Conservation (phyloP, 2,329 filamentous ascomycete genomes). For the Clonostachys sp. region DNA sequence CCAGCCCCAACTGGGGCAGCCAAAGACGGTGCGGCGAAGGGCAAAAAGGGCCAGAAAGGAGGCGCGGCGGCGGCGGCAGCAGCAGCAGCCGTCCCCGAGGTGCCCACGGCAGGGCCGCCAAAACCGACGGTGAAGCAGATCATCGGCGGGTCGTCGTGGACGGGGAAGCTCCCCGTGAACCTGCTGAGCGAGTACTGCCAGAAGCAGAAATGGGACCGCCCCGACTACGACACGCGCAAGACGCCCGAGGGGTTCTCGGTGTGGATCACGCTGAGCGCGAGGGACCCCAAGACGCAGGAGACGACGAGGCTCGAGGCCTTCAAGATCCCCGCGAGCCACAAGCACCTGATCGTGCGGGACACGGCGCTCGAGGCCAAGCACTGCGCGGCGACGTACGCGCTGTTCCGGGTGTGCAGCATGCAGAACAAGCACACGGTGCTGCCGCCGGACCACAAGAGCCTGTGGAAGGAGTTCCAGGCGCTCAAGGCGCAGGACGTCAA, state of each 20-base stretch:
- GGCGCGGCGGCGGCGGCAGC: neutral
- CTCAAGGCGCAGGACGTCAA: constrained; percentile 79
- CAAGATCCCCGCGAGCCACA: constrained; percentile 71
- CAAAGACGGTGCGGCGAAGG: constrained; percentile 44
- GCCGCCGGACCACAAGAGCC: constrained; percentile 79
- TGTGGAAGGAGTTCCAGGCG: constrained; percentile 88
- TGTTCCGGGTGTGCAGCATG: constrained; percentile 92
- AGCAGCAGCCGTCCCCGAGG: constrained; percentile 18
- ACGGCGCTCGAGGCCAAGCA: constrained; percentile 88
- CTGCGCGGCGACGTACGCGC: constrained; percentile 83
- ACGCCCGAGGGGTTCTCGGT: constrained; percentile 71
- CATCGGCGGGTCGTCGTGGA: constrained; percentile 95
- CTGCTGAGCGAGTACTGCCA: constrained; percentile 92
- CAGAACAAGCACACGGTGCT: constrained; percentile 94
- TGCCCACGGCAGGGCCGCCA: constrained; percentile 35
- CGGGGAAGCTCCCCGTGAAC: constrained; percentile 92
- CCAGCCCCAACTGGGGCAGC: constrained; percentile 25
- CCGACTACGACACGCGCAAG: constrained; percentile 82
- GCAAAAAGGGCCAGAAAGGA: constrained; percentile 30
- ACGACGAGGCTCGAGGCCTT: constrained; percentile 73
- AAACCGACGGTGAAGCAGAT: constrained; percentile 70
- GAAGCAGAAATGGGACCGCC: constrained; percentile 92
- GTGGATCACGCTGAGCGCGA: constrained; percentile 71
- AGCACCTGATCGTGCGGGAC: constrained; percentile 69
- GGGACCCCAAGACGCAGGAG: constrained; percentile 80